Base-by-base conservation (phyloP, 371 early-diverging fungal species). In the Smittium culicis region DNA sequence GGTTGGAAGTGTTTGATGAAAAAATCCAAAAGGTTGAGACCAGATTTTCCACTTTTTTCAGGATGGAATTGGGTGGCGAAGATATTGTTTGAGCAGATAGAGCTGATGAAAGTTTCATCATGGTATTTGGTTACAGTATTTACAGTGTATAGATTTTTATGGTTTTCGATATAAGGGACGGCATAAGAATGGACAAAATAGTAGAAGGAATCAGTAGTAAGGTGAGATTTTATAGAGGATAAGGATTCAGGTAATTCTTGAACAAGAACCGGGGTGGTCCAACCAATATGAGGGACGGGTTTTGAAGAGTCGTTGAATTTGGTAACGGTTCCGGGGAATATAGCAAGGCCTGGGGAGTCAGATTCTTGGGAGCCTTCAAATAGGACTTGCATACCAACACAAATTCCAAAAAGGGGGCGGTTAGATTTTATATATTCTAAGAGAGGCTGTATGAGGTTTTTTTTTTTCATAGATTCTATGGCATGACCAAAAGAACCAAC, bases 61-160 rank as follows among this genome's bases (percentile, higher is more conserved):
- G 98, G 98, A 71, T 98, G 98, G 80, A 96, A 98, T 75, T 98
- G 98, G 1, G 94, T 94, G 28, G 92, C 90, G 78, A 96, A 89
- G 32, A 96, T 81, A 72, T 92, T 93, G 65, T 86, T 89, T 66
- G 80, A 82, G 76, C 87, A 84, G 14, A 95, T 83, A 2, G 91
- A 77, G 60, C 90, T 86, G 55, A 96, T 83, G 77, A 96, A 91
- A 0, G 81, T 71, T 72, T 98, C 87, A 67, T 90, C 85, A 1
- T 88, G 88, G 71, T 98, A 96, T 66, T 87, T 86, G 0, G 94
- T 92, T 0, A 88, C 84, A 1, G 91, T 76, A 55, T 88, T 76
- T n/a, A 73, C 80, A 64, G 59, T 73, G 32, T 64, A 65, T 25
- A 54, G 20, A 68, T 77, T 74, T 8, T 32, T 20, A 0, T 79